Base-by-base conservation (phyloP, 2,329 filamentous ascomycete genomes). In the Phaeomoniella chlamydospora region DNA sequence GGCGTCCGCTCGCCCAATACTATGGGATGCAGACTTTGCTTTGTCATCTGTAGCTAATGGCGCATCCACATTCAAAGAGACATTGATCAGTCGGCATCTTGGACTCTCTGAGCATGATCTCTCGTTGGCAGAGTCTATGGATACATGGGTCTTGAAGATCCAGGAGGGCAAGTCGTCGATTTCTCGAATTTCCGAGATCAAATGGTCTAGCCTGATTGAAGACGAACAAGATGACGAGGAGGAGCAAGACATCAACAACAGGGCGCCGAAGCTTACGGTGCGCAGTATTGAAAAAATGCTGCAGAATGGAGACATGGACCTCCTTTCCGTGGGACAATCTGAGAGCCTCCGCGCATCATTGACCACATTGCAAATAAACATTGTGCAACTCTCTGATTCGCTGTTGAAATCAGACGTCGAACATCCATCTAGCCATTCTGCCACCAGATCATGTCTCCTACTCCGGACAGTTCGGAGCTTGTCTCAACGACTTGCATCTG, bases 141-240 rank as follows among this genome's bases (percentile, higher is more conserved):
- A 36, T 29, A 16, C 16, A 5, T 43, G 43, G 41, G 36, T 45
- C 11, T 18, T 32, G 5, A 36, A 26, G 19, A 34, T 41, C 4
- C 32, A 43, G 18, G 15, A 22, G 3, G 37, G 35, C 13, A 31
- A 40, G 15, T 31, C 16, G 14, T 38, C 37, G 9, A 36, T 47
- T 10, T 31, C 42, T 11, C 31, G 39, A 3, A 33, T 42, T 4
- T 16, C 34, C 5, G 41, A 35, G 26, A 37, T 39, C 4, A 36
- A 43, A 15, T 49, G 46, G 46, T 37, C 42, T 31, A 45, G 46
- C 29, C 33, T 45, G 13, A 30, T 49, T n/a, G 46, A 49, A 37
- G 45, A 49, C 29, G 40, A 26, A 26, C 22, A 43, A 11, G 45
- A 48, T 38, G 45, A 49, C 19, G 46, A 48, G 14, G 29, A 13